Percentiles rank a stretch among this genome's conserved stretches.
Conservation (phyloP, 257 asterid species). For the Avicennia marina region DNA sequence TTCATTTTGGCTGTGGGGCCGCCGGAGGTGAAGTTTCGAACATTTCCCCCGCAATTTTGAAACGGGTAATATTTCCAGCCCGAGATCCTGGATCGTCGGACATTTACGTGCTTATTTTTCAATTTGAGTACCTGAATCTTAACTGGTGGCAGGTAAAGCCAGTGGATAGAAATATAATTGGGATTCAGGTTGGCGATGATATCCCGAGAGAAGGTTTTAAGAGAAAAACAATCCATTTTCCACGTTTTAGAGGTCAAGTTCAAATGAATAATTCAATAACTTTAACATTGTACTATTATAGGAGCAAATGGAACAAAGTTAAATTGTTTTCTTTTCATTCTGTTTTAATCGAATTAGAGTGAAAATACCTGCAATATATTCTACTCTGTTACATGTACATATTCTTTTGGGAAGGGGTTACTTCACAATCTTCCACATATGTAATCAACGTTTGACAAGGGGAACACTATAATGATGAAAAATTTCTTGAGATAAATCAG, state of each 20-base stretch:
- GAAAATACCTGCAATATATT: too few relatives aligned
- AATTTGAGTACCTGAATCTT: not conserved
- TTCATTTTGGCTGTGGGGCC: conserved; percentile 40
- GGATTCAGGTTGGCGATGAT: too few relatives aligned
- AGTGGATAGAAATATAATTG: too few relatives aligned
- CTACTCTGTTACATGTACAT: not conserved
- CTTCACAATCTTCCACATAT: not conserved
- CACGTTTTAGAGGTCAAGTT: not conserved
- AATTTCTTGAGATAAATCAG: not conserved
- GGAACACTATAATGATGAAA: too few relatives aligned
- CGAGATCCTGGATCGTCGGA: conserved; percentile 1
- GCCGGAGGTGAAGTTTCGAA: conserved; percentile 40
- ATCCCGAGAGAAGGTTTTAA: conserved; percentile 3
- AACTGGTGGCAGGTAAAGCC: not conserved
- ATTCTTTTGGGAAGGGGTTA: not conserved
- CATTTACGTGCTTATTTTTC: not conserved
- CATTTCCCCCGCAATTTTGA: conserved; percentile 39
- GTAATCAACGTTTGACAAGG: not conserved
- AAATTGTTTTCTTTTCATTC: not conserved
- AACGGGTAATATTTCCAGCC: conserved; percentile 46
- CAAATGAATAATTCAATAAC: not conserved
- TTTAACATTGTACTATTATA: not conserved
- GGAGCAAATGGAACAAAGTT: not conserved
- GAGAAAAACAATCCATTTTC: not conserved
- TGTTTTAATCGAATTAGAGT: not conserved